Conservation (phyloP, 176 grass and related monocot genomes). For the Calamus simplicifolius region DNA sequence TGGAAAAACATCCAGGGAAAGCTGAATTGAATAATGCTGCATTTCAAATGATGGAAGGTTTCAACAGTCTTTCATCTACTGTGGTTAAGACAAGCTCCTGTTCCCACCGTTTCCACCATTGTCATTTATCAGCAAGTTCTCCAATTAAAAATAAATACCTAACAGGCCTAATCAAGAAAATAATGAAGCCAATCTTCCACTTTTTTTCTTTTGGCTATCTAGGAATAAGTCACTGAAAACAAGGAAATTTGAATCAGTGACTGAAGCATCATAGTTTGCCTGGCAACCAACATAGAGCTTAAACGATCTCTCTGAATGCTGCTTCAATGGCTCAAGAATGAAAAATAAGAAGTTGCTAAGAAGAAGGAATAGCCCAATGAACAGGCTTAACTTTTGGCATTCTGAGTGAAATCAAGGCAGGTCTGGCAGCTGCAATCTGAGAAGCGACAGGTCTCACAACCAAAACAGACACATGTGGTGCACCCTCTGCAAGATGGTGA, state of each 20-base stretch:
- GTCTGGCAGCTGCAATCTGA: conserved; percentile 84
- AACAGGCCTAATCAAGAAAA: background rate
- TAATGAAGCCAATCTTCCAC: background rate
- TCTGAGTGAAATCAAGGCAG: conserved; percentile 81
- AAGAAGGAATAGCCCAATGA: too few relatives aligned
- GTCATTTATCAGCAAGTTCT: too few relatives aligned
- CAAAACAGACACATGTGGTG: conserved; percentile 91
- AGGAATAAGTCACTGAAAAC: background rate
- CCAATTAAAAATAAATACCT: background rate
- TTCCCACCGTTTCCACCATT: background rate
- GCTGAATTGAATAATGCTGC: too few relatives aligned
- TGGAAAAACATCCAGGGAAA: too few relatives aligned
- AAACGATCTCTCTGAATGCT: too few relatives aligned
- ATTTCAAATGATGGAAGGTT: too few relatives aligned
- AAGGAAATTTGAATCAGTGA: too few relatives aligned
- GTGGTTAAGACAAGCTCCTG: background rate
- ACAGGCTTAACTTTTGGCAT: conserved; percentile 2
- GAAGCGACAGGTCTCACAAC: conserved; percentile 88
- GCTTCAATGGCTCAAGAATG: too few relatives aligned
- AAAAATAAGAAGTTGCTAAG: too few relatives aligned
- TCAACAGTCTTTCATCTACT: background rate
- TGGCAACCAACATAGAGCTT: too few relatives aligned
- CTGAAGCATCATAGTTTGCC: too few relatives aligned
- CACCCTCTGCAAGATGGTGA: conserved; percentile 69
- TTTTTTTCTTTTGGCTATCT: background rate